These are phyloP conservation scores for Abortiporus biennis DNA, from an alignment of 1,284 basidiomycete genomes.

Conservation along the genomic window DNA sequence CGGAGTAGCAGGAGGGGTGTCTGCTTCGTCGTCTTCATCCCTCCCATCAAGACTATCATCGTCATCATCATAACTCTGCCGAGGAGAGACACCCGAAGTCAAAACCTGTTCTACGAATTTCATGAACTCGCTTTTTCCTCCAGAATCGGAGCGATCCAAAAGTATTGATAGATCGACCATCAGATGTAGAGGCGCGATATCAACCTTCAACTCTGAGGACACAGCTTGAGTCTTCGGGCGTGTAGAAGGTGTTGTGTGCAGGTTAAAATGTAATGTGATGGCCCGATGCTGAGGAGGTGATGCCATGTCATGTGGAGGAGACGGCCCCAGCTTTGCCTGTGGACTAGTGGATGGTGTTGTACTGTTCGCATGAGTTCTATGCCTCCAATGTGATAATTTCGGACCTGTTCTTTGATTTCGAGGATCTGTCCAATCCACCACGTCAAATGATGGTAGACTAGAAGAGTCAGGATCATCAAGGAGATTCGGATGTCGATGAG, in stretches of 20 bases:
- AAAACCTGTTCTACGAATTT: constrained; percentile 34
- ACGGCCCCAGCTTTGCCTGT: constrained; percentile 5
- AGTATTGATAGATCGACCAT: constrained; percentile 64
- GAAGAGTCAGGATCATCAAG: constrained; percentile 15
- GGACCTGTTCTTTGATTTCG: constrained; percentile 34
- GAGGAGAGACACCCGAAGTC: no score
- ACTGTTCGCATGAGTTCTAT: no score
- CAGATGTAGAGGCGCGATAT: constrained; percentile 58
- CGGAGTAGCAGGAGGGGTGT: constrained; percentile 34
- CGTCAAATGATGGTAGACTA: constrained; percentile 46
- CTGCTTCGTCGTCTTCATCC: constrained; percentile 18
- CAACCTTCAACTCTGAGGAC: constrained; percentile 28
- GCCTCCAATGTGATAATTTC: constrained; percentile 59
- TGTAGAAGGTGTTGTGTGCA: no score
- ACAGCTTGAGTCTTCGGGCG: no score
- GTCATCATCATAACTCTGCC: constrained; percentile 3
- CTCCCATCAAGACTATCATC: constrained; percentile 13
- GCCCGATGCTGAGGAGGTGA: background rate
- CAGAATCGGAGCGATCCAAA: constrained; percentile 29
- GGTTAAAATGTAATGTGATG: background rate
- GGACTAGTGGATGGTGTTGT: constrained; percentile 23
- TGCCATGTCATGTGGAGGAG: constrained; percentile 3
- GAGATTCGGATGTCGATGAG: constrained; percentile 36
- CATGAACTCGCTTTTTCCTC: constrained; percentile 26
- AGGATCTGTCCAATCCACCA: constrained; percentile 57